Conservation (phyloP, 2,329 filamentous ascomycete genomes). For the Aureobasidium sp. region DNA sequence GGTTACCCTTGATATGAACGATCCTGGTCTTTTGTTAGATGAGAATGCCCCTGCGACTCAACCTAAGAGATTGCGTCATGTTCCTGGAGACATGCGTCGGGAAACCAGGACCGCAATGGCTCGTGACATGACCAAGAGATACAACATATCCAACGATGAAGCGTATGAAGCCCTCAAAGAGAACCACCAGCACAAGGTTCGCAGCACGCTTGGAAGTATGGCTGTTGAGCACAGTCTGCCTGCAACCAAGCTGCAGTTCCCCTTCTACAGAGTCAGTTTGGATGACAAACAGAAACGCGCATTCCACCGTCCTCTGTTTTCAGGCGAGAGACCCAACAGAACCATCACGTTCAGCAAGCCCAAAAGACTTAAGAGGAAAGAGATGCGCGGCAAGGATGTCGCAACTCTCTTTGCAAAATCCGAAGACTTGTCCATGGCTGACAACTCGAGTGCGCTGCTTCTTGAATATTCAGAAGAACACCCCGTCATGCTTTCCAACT, state of each 20-base stretch:
- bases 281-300: conserved; percentile 63
- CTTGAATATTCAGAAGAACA: conserved; percentile 95
- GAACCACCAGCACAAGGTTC: conserved; percentile 92
- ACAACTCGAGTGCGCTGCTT: conserved; percentile 80
- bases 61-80: conserved; percentile 45
- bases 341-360: conserved; percentile 65
- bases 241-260: conserved; percentile 83
- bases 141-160: conserved; percentile 94
- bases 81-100: conserved; percentile 50
- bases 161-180: conserved; percentile 94
- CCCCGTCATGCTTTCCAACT: conserved; percentile 85
- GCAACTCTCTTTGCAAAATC: conserved; percentile 71
- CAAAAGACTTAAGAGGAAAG: conserved; percentile 68
- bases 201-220: conserved; percentile 82
- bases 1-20: conserved; percentile 77
- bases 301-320: conserved; percentile 73
- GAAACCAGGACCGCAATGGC: conserved; percentile 61
- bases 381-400: conserved; percentile 68
- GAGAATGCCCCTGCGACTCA: conserved; percentile 57
- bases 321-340: conserved; percentile 47
- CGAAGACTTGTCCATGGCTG: conserved; percentile 73
- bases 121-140: conserved; percentile 67
- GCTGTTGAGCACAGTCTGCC: conserved; percentile 93
- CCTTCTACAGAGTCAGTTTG: conserved; percentile 87
- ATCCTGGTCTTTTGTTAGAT: conserved; percentile 78